phyloP scores from a whole-genome alignment of 352 stramenopile genomes.

The Paralagenidium karlingii region DNA sequence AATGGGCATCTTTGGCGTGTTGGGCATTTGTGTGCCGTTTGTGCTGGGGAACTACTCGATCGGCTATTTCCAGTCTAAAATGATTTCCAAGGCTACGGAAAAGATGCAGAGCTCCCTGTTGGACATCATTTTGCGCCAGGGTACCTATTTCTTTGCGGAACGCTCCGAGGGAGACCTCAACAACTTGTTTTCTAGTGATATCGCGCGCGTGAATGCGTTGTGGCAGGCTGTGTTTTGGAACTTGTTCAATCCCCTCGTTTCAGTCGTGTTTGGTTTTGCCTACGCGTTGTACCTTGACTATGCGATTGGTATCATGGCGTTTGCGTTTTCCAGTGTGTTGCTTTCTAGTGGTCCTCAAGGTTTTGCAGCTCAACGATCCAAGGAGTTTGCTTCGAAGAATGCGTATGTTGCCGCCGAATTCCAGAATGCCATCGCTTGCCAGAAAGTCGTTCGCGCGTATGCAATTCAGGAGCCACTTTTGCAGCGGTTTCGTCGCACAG shows the following conservation, averaged over 20 bases:
- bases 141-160: constrained; percentile 71
- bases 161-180: constrained; percentile 80
- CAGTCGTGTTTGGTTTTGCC: constrained; percentile 71
- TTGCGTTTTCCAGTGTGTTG: constrained; percentile 68
- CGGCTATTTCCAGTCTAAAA: constrained; percentile 84
- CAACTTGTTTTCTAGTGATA: constrained; percentile 80
- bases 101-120: constrained; percentile 60
- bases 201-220: constrained; percentile 71
- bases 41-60: constrained; percentile 78
- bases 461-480: constrained; percentile 72
- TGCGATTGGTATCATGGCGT: constrained; percentile 71
- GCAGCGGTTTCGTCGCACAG: constrained; percentile 54
- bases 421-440: constrained; percentile 71
- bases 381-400: constrained; percentile 79
- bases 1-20: constrained; percentile 57
- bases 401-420: constrained; percentile 82
- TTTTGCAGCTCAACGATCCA: constrained; percentile 69
- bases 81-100: constrained; percentile 82
- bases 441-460: constrained; percentile 83
- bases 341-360: constrained; percentile 73
- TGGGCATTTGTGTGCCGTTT: constrained; percentile 71
- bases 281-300: constrained; percentile 78
- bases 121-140: constrained; percentile 67
- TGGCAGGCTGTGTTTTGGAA: constrained; percentile 86
- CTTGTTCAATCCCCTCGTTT: constrained; percentile 65